These are phyloP conservation scores for Aspergillus sp. DNA, from an alignment of 2,329 filamentous ascomycete species.

Conservation along the genomic window DNA sequence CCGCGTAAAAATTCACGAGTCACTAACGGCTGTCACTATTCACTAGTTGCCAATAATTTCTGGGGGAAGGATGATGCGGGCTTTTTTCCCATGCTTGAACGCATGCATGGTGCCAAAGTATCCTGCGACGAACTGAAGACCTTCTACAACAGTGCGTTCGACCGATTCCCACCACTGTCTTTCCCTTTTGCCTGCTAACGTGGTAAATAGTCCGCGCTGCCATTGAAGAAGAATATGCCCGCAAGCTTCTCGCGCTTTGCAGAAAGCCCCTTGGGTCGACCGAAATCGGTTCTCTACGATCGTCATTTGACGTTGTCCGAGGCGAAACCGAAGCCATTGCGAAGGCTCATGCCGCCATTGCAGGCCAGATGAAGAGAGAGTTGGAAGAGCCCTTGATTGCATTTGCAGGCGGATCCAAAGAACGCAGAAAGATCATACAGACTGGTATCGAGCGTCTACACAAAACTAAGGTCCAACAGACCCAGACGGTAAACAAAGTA, in stretches of 20 bases:
- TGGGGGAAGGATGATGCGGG: slow-evolving; percentile 99
- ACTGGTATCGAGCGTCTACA: slow-evolving; percentile 89
- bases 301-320: slow-evolving; percentile 81
- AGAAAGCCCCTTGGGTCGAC: slow-evolving; percentile 86
- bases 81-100: slow-evolving; percentile 83
- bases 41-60: slow-evolving; percentile 89
- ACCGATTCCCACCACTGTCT: not conserved
- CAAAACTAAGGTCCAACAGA: slow-evolving; percentile 91
- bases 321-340: slow-evolving; percentile 90
- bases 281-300: slow-evolving; percentile 77
- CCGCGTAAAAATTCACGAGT: too few relatives aligned
- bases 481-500: slow-evolving; percentile 88
- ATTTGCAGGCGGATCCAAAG: slow-evolving; percentile 93
- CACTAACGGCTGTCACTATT: not conserved
- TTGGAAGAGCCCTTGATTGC: slow-evolving; percentile 89
- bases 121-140: slow-evolving; percentile 90
- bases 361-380: slow-evolving; percentile 91
- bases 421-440: slow-evolving; percentile 94
- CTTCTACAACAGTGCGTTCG: slow-evolving; percentile 75
- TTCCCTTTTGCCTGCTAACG: slow-evolving; percentile 9
- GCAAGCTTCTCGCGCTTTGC: slow-evolving; percentile 80
- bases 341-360: slow-evolving; percentile 87
- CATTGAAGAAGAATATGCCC: slow-evolving; percentile 94
- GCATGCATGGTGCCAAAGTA: slow-evolving; percentile 91
- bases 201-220: slow-evolving; percentile 68